Evolutionary conservation across 2,329 filamentous ascomycete species (phyloP), one percentile per base, ranked within the genome.

Genomic region (Rutstroemia sydowiana): DNA sequence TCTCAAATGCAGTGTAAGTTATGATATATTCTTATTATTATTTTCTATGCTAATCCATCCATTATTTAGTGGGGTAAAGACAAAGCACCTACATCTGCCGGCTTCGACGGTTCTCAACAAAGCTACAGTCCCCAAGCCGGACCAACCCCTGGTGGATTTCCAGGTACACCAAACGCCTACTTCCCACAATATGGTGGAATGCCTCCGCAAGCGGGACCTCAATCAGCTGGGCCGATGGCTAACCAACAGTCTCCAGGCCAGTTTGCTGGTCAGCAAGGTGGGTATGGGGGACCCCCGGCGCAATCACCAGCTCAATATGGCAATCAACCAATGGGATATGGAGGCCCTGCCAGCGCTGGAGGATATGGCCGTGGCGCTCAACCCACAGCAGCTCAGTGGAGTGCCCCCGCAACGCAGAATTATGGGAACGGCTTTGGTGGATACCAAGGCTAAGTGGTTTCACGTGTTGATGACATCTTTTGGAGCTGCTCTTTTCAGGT

Each of bases 61-160:
- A 62, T n/a, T n/a, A n/a, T n/a, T 36, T 66, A 97, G 92, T 98
- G 93, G 93, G 93, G 93, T 68, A 98, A 98, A 75, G 93, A 98
- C 72, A 95, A 95, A 73, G 90, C 91, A 48, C 89, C 93, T 26
- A 90, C 82, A 36, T 56, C 58, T 61, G 78, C 87, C 65, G 87
- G 85, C 61, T 95, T 95, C 63, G 88, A 88, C 62, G 92, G 87
- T 67, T 84, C 87, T 62, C 85, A 79, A 62, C 79, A 80, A 67
- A 72, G 75, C 21, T 85, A 82, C 65, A 84, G 80, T 63, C 82
- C 91, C 49, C 87, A 91, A 68, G 88, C 83, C 63, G 85, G 78
- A 62, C 84, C 82, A 71, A 84, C 78, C 60, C 81, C 79, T 49
- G 75, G 73, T 48, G 84, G 77, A 51, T 95, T 85, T 66, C 85